Conservation (phyloP, 495 filamentous ascomycete species). For the Cairneyella variabilis region DNA sequence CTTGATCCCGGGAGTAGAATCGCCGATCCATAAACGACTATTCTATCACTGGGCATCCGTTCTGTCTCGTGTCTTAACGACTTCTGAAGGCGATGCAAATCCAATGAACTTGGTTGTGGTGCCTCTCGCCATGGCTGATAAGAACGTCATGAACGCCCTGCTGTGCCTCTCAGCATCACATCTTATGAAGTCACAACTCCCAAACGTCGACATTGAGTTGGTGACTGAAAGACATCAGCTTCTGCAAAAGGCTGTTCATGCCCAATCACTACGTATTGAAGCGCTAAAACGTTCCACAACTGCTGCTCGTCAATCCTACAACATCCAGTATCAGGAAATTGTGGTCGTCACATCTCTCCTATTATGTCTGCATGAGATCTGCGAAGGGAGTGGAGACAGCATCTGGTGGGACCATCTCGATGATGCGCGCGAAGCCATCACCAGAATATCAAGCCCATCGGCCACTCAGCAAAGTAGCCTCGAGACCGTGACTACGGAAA, state of each 20-base stretch:
- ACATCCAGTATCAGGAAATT: not conserved
- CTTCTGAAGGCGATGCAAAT: slow-evolving; percentile 3
- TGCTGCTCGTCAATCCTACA: not conserved
- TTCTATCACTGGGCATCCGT: slow-evolving; percentile 13
- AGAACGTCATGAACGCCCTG: slow-evolving; percentile 9
- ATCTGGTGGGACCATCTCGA: slow-evolving; percentile 3
- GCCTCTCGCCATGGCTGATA: slow-evolving; percentile 10
- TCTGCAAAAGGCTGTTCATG: slow-evolving; percentile 4
- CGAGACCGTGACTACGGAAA: slow-evolving; percentile 2
- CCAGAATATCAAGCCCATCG: not conserved
- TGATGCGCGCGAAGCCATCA: slow-evolving; percentile 5
- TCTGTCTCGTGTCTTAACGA: slow-evolving; percentile 12
- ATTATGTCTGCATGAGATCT: slow-evolving; percentile 15
- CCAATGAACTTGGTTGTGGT: slow-evolving; percentile 12
- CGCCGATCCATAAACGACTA: slow-evolving; percentile 1
- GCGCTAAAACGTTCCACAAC: not conserved
- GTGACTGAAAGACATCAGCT: slow-evolving; percentile 2
- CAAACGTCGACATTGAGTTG: not conserved
- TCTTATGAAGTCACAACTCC: slow-evolving; percentile 3
- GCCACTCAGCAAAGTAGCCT: not conserved
- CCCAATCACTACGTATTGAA: slow-evolving; percentile 1
- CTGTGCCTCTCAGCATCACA: slow-evolving; percentile 11
- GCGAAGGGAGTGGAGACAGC: slow-evolving; percentile 12
- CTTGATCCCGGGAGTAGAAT: slow-evolving; percentile 10
- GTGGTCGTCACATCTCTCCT: slow-evolving; percentile 13